Evolutionary conservation across 257 asterid species (phyloP).

Genomic region (Marsdenia floribunda): DNA sequence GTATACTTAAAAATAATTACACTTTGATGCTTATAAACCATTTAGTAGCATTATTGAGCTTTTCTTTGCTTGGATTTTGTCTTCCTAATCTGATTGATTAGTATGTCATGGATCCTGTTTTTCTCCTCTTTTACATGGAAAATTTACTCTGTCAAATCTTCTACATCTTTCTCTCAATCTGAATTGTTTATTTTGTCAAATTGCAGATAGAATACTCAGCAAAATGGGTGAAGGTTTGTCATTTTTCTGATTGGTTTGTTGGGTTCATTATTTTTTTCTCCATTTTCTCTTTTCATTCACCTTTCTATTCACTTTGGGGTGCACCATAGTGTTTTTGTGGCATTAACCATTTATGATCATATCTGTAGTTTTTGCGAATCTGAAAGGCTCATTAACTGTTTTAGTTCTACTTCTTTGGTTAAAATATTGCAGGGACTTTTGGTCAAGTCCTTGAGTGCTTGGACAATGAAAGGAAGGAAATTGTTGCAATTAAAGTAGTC

Average conservation of each 20-base stretch:
- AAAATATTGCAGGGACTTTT: constrained; percentile 55
- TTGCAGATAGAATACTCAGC: constrained; percentile 75
- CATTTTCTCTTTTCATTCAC: constrained; percentile 2
- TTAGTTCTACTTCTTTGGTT: not conserved
- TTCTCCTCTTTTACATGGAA: too few species aligned
- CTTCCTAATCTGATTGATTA: not conserved
- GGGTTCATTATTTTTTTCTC: not conserved
- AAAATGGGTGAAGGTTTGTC: constrained; percentile 90
- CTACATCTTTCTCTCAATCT: not conserved
- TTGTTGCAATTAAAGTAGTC: constrained; percentile 72
- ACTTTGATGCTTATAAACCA: not conserved
- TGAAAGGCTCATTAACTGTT: constrained; percentile 19
- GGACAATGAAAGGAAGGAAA: constrained; percentile 70
- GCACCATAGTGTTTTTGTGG: not conserved
- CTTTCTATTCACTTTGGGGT: not conserved
- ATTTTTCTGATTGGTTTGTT: constrained; percentile 8
- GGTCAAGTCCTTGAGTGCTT: constrained; percentile 79
- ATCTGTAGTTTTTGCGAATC: not conserved
- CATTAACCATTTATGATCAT: not conserved
- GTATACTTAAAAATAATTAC: not conserved
- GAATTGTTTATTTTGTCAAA: constrained; percentile 20
- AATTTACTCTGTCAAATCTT: not conserved
- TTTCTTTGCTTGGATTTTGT: not conserved
- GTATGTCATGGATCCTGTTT: not conserved
- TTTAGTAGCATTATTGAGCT: not conserved